Base-by-base conservation (phyloP, 257 asterid genomes). In the Lycium barbarum region DNA sequence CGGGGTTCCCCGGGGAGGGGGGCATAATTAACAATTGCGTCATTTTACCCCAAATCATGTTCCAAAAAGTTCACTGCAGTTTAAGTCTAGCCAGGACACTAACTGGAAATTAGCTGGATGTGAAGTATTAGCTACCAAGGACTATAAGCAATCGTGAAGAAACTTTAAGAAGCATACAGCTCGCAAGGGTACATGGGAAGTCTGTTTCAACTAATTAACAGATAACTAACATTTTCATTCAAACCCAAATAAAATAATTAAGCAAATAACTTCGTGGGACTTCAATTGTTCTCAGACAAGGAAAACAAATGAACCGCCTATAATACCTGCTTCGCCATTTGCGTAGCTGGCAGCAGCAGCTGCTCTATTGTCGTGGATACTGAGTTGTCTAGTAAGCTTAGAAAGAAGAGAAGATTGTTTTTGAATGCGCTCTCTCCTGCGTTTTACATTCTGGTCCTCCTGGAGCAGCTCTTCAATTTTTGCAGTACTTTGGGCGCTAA, bases 361-460 rank as follows among this genome's bases (percentile, higher is more conserved):
- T 86, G 98, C 98, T 87, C 95, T 88, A 85, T 91, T 95, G 86
- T 95, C 98, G 45, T 93, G 98, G 85, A 93, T 87, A 84, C 97
- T 93, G 84, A 95, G 93, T 84, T 92, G 93, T 87, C 92, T 87
- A 2, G 95, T 93, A 61, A 93, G 98, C 85, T 93, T 93, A 84
- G 97, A 91, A 84, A 95, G 98, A 83, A 95, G 91, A 83, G 95
- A 88, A 9, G 98, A 95, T 84, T 95, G 98, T 86, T 93, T 95
- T 86, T 93, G 97, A 85, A 26, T 72, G 62, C 95, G 95, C 73
- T 95, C 97, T 88, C 98, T 93, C 89, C 89, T 92, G 84, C 93
- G 88, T 85, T 93, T 95, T 40, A 91, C 95, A 80, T 93, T 95
- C 84, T 91, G 95, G 89, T 95, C 98, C 90, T 95, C 98, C 90